These are phyloP conservation scores for Phytophthora uliginosa DNA, from an alignment of 352 stramenopile species.

Conservation along the genomic window DNA sequence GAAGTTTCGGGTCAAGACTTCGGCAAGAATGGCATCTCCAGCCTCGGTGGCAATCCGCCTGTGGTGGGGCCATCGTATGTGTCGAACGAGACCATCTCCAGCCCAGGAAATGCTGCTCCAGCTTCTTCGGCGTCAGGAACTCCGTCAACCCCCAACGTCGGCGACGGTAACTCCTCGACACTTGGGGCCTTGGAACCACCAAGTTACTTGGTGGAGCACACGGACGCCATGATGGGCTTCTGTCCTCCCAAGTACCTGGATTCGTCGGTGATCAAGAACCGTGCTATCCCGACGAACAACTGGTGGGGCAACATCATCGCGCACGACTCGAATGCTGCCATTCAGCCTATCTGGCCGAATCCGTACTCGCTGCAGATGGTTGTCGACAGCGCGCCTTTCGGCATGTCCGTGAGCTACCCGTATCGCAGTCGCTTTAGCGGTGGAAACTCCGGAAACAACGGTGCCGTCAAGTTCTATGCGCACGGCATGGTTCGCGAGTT, in stretches of 20 bases:
- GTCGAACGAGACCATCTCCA: slow-evolving; percentile 10
- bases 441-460: slow-evolving; percentile 61
- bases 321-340: slow-evolving; percentile 37
- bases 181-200: slow-evolving; percentile 43
- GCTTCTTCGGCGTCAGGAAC: slow-evolving; percentile 11
- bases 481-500: slow-evolving; percentile 63
- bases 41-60: slow-evolving; percentile 16
- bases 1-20: slow-evolving; percentile 22
- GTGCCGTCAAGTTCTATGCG: slow-evolving; percentile 62
- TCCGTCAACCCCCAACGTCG: slow-evolving; percentile 11
- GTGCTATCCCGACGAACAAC: slow-evolving; percentile 76
- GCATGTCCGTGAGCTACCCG: slow-evolving; percentile 66
- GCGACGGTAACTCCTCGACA: slow-evolving; percentile 17
- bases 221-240: slow-evolving; percentile 60
- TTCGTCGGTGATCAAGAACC: slow-evolving; percentile 45
- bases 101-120: slow-evolving; percentile 2
- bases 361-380: slow-evolving; percentile 62
- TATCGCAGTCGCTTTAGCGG: slow-evolving; percentile 61
- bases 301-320: slow-evolving; percentile 84
- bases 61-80: slow-evolving; percentile 25
- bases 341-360: slow-evolving; percentile 71
- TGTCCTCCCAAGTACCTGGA: slow-evolving; percentile 68
- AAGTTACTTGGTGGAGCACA: slow-evolving; percentile 53
- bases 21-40: slow-evolving; percentile 21
- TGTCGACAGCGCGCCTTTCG: slow-evolving; percentile 52